Evolutionary conservation across 108 stramenopile species (phyloP), one percentile per base, ranked within the genome.

Genomic region (Chaetoceros tenuissimus): DNA sequence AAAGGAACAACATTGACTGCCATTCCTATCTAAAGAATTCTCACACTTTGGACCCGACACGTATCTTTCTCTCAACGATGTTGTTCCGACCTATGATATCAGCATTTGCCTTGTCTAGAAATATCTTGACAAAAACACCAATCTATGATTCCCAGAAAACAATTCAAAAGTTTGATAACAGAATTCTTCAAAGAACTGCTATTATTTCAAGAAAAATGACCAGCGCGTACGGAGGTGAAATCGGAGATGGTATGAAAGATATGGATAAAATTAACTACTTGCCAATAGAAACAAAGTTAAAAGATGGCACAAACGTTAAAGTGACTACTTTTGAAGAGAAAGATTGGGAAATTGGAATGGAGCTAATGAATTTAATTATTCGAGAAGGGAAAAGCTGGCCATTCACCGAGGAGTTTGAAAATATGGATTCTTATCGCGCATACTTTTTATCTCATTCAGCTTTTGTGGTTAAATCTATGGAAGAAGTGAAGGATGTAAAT

Each of bases 381-480:
- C 69, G 62, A 23, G 79, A 80, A 48, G 79, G 79, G 25, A 30
- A 44, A 26, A 60, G 71, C 7, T 80, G 79, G 79, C 79, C 79
- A 24, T 80, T 80, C 34, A 68, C 73, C 28, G 44, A 60, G 22
- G 72, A 73, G 24, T 80, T 80, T 48, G 55, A 49, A 63, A 60
- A 71, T 0, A 26, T 73, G 0, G 68, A 73, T 44, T 57, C 48
- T 25, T 80, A 56, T 56, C 67, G 75, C 25, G 72, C 57, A 13
- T 79, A 79, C 51, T 79, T 79, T 54, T 57, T 79, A 20, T 68
- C 67, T 44, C 78, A 79, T 48, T 51, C 67, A 16, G 78, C 78
- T 5, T 74, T 80, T 51, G 79, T 77, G 0, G 79, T 80, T 3
- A 51, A 75, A 46, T 62, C 71, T 30, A 29, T 71, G 44, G 63